These are phyloP conservation scores for Daldinia eschscholtzii DNA, from an alignment of 2,329 filamentous ascomycete genomes.

Conservation along the genomic window DNA sequence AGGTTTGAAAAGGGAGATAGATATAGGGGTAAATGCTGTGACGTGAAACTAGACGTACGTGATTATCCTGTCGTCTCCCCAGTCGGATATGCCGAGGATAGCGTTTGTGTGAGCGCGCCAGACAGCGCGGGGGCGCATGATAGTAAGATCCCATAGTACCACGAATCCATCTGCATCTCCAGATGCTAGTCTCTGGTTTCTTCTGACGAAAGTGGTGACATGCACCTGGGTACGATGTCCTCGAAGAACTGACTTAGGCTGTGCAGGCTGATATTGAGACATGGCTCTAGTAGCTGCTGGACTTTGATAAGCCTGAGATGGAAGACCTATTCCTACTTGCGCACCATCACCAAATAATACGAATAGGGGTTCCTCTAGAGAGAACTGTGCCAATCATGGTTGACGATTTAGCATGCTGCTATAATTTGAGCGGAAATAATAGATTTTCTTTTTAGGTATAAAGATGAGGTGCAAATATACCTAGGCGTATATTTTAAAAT, in stretches of 20 bases:
- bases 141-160: constrained; percentile 85
- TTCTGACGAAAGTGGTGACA: constrained; percentile 76
- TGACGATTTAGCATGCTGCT: background rate
- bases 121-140: constrained; percentile 82
- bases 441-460: background rate
- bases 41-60: constrained; percentile 71
- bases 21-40: constrained; percentile 17
- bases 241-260: constrained; percentile 77
- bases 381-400: background rate
- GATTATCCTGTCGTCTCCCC: constrained; percentile 80
- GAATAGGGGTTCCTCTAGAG: background rate
- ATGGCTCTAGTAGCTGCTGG: constrained; percentile 33
- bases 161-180: constrained; percentile 93
- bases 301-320: background rate
- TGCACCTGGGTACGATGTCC: constrained; percentile 88
- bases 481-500: background rate
- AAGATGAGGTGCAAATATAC: background rate
- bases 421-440: background rate
- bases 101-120: constrained; percentile 88
- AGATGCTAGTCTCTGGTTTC: constrained; percentile 82
- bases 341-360: constrained; percentile 9
- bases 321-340: constrained; percentile 10
- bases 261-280: constrained; percentile 52
- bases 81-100: constrained; percentile 79
- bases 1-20: constrained; percentile 4